Percentiles rank a stretch among this genome's conserved stretches.
These are phyloP conservation scores for Bretziella fagacearum DNA, from an alignment of 2,329 filamentous ascomycete species.

Conservation along the genomic window DNA sequence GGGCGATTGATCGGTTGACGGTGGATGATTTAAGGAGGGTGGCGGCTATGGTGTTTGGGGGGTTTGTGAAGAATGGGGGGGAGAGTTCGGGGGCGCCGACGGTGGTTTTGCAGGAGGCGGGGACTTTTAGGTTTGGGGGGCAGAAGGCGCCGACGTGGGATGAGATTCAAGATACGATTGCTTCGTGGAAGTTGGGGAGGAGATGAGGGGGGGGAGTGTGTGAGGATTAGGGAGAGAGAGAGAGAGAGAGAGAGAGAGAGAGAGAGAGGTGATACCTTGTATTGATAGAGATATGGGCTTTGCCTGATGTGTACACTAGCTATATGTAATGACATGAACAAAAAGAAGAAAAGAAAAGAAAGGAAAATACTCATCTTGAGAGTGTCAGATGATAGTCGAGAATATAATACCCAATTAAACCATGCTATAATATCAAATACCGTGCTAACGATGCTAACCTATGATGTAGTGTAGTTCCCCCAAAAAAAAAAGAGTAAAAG, in stretches of 20 bases:
- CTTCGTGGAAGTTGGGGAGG: constrained; percentile 51
- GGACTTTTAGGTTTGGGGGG: constrained; percentile 32
- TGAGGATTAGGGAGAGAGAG: not conserved
- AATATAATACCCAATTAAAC: not conserved
- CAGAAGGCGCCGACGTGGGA: constrained; percentile 62
- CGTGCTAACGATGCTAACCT: too few relatives aligned
- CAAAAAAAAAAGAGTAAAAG: not conserved
- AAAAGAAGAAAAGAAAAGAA: not conserved
- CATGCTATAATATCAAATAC: not conserved
- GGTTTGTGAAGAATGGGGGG: constrained; percentile 57
- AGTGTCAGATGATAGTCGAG: not conserved
- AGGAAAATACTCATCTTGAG: not conserved
- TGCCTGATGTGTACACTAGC: constrained; percentile 13
- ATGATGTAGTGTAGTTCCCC: too few relatives aligned
- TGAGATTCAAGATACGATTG: constrained; percentile 75
- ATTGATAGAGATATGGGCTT: constrained; percentile 2
- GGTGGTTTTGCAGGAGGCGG: constrained; percentile 83
- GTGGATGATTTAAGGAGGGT: constrained; percentile 68
- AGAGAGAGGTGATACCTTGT: constrained; percentile 5
- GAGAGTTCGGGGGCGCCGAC: constrained; percentile 75
- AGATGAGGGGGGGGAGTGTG: not conserved
- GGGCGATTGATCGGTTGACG: constrained; percentile 65
- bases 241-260: not conserved
- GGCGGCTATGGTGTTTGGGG: constrained; percentile 60
- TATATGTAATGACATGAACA: constrained; percentile 3